Evolutionary conservation across 1,139 yeast species (phyloP), one percentile per base, ranked within the genome.

Genomic region (Candida albicans): DNA sequence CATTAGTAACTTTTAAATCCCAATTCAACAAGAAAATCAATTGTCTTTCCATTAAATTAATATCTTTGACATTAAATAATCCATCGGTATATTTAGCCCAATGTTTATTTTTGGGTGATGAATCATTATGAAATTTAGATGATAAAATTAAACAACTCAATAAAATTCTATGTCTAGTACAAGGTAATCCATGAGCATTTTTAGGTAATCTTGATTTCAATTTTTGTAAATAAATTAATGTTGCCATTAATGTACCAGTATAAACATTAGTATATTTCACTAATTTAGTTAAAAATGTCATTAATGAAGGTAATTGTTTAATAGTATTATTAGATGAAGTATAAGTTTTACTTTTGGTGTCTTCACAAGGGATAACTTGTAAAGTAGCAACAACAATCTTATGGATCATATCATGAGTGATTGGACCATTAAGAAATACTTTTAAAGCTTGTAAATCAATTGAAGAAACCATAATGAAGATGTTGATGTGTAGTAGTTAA

Each of bases 11-110:
- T 43, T 74, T 67, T 46, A 84, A 67, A 59, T 86, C 85, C 90
- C 91, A 86, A 63, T 84, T 77, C 57, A 86, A 68, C 45, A 85
- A 69, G 56, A 74, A 81, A 46, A 84, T 68, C 49, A 86, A 68
- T 62, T 86, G 93, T 62, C 89, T 79, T 65, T 86, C 95, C 90
- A 86, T 86, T 47, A 85, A 69, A 62, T 85, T 85, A 52, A 86
- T 81, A 60, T 86, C 95, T 51, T 81, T 81, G 44, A 75, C 67
- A 41, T 73, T 68, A 64, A 86, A 85, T 36, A 85, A 69, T 1
- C 87, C 89, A 54, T 85, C 90, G 14, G 91, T 83, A 63, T 84
- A 82, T 52, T 74, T 76, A 33, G 88, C 83, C 95, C 95, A 86
- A 63, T 85, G 90, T 52, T 72, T 70, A 64, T 85, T 86, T 57